Conservation (phyloP, 495 filamentous ascomycete genomes). For the Podospora anserina region DNA sequence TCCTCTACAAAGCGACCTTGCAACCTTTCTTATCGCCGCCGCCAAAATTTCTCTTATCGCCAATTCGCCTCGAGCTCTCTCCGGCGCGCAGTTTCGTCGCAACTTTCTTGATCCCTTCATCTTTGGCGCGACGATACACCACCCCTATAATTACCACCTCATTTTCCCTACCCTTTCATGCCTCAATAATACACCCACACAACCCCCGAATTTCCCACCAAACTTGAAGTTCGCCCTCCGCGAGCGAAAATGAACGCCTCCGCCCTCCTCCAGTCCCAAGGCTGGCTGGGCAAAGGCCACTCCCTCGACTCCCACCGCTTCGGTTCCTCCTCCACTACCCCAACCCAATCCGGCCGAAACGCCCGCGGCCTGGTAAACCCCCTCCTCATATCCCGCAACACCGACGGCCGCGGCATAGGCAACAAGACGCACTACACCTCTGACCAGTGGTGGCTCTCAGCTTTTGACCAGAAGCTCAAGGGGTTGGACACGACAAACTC, state of each 20-base stretch:
- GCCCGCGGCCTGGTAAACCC: slow-evolving; percentile 65
- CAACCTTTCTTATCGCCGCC: not conserved
- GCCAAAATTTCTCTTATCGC: slow-evolving; percentile 14
- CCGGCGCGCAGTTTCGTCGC: not conserved
- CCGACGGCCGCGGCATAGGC: slow-evolving; percentile 67
- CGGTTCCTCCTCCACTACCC: not conserved
- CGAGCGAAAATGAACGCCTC: slow-evolving; percentile 28
- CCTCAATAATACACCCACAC: not conserved
- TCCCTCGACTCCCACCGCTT: slow-evolving; percentile 52
- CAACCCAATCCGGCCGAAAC: slow-evolving; percentile 47
- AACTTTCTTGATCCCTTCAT: not conserved
- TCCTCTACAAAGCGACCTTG: not conserved
- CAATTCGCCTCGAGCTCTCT: slow-evolving; percentile 1
- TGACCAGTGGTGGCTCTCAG: slow-evolving; percentile 77
- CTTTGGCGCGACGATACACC: not conserved
- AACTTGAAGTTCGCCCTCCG: not conserved
- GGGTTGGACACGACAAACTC: slow-evolving; percentile 56
- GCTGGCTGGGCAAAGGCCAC: slow-evolving; percentile 75
- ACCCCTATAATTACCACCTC: not conserved
- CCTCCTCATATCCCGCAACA: slow-evolving; percentile 64
- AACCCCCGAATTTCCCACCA: not conserved
- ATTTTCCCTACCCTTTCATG: slow-evolving; percentile 1
- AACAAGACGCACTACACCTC: slow-evolving; percentile 60
- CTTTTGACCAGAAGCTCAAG: slow-evolving; percentile 75
- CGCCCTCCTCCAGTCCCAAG: slow-evolving; percentile 61